A percentile compares a stretch with the other conserved stretches of the same genome.
Conservation (phyloP, 345 rosid species). For the Eucalyptus caleyi region DNA sequence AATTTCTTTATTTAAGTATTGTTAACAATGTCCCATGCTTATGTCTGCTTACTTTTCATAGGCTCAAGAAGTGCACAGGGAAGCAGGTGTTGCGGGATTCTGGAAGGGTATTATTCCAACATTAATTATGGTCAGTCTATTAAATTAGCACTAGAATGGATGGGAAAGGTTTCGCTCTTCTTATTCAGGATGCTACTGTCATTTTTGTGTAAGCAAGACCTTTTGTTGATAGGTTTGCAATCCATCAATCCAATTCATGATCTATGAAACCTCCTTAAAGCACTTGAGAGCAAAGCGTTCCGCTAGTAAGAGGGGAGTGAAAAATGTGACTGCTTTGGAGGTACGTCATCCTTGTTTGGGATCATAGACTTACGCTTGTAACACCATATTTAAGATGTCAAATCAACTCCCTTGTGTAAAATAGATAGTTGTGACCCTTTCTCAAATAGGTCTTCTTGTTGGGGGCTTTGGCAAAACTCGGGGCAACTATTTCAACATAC, state of each 20-base stretch:
- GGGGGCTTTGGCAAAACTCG: conserved; percentile 66
- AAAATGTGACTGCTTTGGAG: conserved; percentile 47
- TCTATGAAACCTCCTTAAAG: conserved; percentile 49
- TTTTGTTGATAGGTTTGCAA: conserved; percentile 45
- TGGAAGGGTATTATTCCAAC: conserved; percentile 76
- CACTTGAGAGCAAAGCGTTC: conserved; percentile 31
- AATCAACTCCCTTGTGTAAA: not conserved
- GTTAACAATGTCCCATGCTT: not conserved
- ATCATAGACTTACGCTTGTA: not conserved
- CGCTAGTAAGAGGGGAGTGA: conserved; percentile 15
- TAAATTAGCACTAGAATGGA: not conserved
- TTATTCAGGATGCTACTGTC: not conserved
- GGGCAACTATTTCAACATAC: conserved; percentile 57
- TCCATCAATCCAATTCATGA: conserved; percentile 73
- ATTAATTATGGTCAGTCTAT: conserved; percentile 47
- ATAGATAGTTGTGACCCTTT: not conserved
- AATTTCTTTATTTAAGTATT: not conserved
- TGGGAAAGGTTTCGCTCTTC: not conserved
- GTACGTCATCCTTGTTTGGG: conserved; percentile 3
- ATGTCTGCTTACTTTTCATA: not conserved
- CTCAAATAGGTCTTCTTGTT: conserved; percentile 37
- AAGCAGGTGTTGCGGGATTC: conserved; percentile 53
- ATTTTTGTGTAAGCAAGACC: not conserved
- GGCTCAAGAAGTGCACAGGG: conserved; percentile 45
- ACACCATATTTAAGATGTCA: not conserved